These are phyloP conservation scores for Ogataea neopini DNA, from an alignment of 805 yeast genomes.

Conservation along the genomic window DNA sequence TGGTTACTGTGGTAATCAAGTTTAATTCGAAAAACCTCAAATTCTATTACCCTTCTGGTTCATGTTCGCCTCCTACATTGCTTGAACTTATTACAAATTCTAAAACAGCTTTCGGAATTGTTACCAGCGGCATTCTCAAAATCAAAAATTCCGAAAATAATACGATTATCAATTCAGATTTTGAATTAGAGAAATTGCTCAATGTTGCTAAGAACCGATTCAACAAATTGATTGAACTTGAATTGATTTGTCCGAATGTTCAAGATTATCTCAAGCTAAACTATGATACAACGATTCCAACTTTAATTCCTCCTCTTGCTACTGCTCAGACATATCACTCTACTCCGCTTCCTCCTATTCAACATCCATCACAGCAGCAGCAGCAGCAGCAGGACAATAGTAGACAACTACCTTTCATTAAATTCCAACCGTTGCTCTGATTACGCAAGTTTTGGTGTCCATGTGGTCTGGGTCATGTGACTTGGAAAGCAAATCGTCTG, in stretches of 20 bases:
- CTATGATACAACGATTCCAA: constrained; percentile 21
- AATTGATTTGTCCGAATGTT: constrained; percentile 35
- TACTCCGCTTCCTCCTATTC: constrained; percentile 12
- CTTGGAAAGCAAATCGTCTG: too few relatives aligned
- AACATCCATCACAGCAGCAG: constrained; percentile 1
- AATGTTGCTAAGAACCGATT: constrained; percentile 20
- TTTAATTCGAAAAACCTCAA: constrained; percentile 58
- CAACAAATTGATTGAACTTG: constrained; percentile 41
- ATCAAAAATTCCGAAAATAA: constrained; percentile 36
- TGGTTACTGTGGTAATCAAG: constrained; percentile 43
- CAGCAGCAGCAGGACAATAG: constrained; percentile 6
- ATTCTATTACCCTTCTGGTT: constrained; percentile 62
- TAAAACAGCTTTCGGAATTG: constrained; percentile 65
- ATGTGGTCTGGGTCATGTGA: background rate
- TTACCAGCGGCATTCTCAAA: constrained; percentile 37
- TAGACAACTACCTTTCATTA: constrained; percentile 26
- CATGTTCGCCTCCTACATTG: constrained; percentile 79
- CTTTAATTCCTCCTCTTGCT: constrained; percentile 11
- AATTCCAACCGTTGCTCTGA: constrained; percentile 33
- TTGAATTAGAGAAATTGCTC: constrained; percentile 49
- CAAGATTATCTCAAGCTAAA: constrained; percentile 33
- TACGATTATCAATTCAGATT: constrained; percentile 42
- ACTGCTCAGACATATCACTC: background rate
- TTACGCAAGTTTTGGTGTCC: too few relatives aligned
- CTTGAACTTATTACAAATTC: constrained; percentile 80